Base-by-base conservation (phyloP, 805 yeast genomes). In the Myxozyma mucilagina region DNA sequence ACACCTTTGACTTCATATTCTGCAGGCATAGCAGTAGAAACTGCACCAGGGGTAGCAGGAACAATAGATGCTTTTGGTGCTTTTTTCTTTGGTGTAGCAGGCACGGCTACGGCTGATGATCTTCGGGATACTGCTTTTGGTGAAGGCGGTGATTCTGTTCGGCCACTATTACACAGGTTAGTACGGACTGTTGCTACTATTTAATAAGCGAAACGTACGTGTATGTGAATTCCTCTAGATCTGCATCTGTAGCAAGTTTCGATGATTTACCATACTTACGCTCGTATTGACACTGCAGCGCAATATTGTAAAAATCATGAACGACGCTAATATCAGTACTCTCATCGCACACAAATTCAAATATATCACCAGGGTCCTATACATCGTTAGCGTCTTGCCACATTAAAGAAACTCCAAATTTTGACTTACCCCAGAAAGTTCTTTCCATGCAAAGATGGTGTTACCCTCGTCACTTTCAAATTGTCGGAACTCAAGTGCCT, bases 231-330 rank as follows among this genome's bases (percentile, higher is more conserved):
- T 87, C 87, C 41, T 79, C 73, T 53, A 90, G 75, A 44, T 85
- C 85, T 5, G 72, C 73, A 10, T 75, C 74, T 0, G 80, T 70
- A 4, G 80, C 81, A 13, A 76, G 76, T 1, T 73, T 70, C 35
- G 62, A 60, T 2, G 68, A 24, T 64, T 75, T 80, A 64, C 80
- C 83, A 72, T 87, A 89, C 70, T 87, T 89, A 66, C 85, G 81
- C 71, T 90, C 96, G 71, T 82, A 93, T 67, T 86, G 83, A 69
- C 96, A 89, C 59, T 82, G 81, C 69, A 83, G 80, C 13, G 90
- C 78, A 0, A 84, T 78, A 31, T 76, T 71, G 75, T 87, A 81
- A 72, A 93, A 93, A 47, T 79, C 78, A 36, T 86, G 84, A 43
- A 87, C 82, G 43, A 84, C 80, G 31, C 79, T 82, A 14, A 76